Evolutionary conservation across 371 early-diverging fungal genomes (phyloP).

Genomic region (Mortierella sp.): DNA sequence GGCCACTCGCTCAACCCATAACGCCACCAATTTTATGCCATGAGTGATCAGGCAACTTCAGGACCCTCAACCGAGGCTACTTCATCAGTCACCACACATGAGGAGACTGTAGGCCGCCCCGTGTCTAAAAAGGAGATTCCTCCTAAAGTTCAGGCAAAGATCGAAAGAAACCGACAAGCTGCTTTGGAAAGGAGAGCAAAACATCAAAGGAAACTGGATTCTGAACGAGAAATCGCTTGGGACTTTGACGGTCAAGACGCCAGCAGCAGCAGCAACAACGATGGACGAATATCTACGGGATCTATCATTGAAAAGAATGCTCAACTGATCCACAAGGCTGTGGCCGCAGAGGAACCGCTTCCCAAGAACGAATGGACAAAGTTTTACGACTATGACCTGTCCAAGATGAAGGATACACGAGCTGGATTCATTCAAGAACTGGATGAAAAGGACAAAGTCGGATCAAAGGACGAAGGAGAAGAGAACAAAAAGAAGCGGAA

Average conservation of each 20-base stretch:
- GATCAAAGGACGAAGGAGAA: slow-evolving; percentile 32
- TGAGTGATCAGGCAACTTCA: slow-evolving; percentile 1
- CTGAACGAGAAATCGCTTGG: slow-evolving; percentile 21
- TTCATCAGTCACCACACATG: slow-evolving; percentile 22
- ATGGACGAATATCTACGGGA: not conserved
- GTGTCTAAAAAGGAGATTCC: slow-evolving; percentile 32
- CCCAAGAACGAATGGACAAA: slow-evolving; percentile 51
- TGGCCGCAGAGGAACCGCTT: slow-evolving; percentile 37
- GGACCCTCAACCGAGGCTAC: not conserved
- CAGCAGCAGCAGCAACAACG: not conserved
- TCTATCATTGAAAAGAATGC: slow-evolving; percentile 28
- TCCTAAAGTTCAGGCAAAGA: slow-evolving; percentile 34
- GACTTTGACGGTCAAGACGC: slow-evolving; percentile 32
- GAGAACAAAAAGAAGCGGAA: slow-evolving; percentile 34
- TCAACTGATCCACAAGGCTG: slow-evolving; percentile 25
- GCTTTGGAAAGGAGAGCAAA: slow-evolving; percentile 35
- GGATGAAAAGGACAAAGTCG: slow-evolving; percentile 43
- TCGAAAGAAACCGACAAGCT: slow-evolving; percentile 43
- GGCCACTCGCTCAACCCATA: not conserved
- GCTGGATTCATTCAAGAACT: slow-evolving; percentile 88
- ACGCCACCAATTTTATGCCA: slow-evolving; percentile 31
- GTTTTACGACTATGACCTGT: slow-evolving; percentile 82
- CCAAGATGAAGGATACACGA: slow-evolving; percentile 78
- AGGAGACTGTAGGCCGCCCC: slow-evolving; percentile 32
- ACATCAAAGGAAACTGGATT: slow-evolving; percentile 16